Percentiles rank a stretch among this genome's conserved stretches.
These are phyloP conservation scores for Escovopsis sp. DNA, from an alignment of 2,329 filamentous ascomycete genomes.

Conservation along the genomic window DNA sequence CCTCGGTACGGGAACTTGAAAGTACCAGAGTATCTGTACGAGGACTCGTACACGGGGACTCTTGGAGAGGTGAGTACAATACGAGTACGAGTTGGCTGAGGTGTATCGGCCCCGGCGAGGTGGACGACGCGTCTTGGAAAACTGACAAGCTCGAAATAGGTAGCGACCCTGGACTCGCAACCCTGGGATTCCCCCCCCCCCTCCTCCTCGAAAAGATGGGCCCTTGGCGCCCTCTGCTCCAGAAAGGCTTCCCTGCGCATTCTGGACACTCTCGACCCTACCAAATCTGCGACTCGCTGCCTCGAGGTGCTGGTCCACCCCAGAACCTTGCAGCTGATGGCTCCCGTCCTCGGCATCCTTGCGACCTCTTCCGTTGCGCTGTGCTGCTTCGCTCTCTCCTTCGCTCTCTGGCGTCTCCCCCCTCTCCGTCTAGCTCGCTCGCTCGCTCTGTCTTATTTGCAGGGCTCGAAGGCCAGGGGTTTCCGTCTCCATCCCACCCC, in stretches of 20 bases:
- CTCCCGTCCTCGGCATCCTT: not conserved
- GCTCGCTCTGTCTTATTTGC: not conserved
- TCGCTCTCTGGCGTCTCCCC: constrained; percentile 2
- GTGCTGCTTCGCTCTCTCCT: not conserved
- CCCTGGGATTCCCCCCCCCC: constrained; percentile 2
- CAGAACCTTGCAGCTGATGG: constrained; percentile 4
- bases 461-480: constrained; percentile 5
- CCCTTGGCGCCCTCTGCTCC: constrained; percentile 1
- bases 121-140: constrained; percentile 3
- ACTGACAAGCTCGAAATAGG: not conserved
- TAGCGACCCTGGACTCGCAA: constrained; percentile 1
- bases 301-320: constrained; percentile 4
- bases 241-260: no score
- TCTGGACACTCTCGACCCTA: no score
- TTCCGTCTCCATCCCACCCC: constrained; percentile 1
- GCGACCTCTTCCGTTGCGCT: no score
- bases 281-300: not conserved
- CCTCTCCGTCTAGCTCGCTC: no score
- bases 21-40: no score
- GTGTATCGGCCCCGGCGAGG: not conserved
- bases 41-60: no score
- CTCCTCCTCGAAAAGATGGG: constrained; percentile 1
- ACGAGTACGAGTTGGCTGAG: no score
- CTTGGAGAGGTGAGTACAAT: no score
- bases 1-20: no score